Conservation (phyloP, 1,139 yeast genomes). For the Geotrichum aggregatum region DNA sequence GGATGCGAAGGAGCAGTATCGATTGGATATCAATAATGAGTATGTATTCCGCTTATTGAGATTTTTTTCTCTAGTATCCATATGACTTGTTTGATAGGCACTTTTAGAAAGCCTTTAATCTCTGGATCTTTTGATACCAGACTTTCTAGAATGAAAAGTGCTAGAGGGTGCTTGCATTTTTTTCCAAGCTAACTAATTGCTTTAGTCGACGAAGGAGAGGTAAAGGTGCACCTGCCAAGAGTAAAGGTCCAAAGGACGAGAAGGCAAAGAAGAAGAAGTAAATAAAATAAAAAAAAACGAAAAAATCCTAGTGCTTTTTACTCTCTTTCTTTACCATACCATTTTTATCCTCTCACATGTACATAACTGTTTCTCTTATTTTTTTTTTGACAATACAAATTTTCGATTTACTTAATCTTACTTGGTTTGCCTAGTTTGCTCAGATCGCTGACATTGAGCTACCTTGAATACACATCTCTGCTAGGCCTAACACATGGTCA, state of each 20-base stretch:
- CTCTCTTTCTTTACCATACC: no score
- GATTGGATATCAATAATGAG: slow-evolving; percentile 34
- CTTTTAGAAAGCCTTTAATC: no score
- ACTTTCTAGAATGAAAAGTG: no score
- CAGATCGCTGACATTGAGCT: no score
- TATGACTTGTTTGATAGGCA: slow-evolving; percentile 1
- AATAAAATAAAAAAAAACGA: background rate
- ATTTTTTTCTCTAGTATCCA: background rate
- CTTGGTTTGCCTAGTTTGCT: no score
- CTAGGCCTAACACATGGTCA: no score
- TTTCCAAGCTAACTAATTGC: no score
- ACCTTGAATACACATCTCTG: no score
- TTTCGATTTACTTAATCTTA: background rate
- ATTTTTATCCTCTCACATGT: slow-evolving; percentile 66
- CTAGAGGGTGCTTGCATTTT: slow-evolving; percentile 6
- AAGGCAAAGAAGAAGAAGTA: slow-evolving; percentile 40
- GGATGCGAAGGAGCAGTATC: slow-evolving; percentile 69
- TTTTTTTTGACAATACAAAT: no score
- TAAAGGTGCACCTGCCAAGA: slow-evolving; percentile 89
- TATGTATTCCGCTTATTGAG: slow-evolving; percentile 20
- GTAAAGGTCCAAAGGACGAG: slow-evolving; percentile 42
- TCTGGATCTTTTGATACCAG: background rate
- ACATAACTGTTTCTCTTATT: slow-evolving; percentile 35
- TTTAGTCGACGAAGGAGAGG: slow-evolving; percentile 74
- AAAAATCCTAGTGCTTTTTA: no score